phyloP scores from a whole-genome alignment of 495 filamentous ascomycete genomes.

The Daldinia concentrica region DNA sequence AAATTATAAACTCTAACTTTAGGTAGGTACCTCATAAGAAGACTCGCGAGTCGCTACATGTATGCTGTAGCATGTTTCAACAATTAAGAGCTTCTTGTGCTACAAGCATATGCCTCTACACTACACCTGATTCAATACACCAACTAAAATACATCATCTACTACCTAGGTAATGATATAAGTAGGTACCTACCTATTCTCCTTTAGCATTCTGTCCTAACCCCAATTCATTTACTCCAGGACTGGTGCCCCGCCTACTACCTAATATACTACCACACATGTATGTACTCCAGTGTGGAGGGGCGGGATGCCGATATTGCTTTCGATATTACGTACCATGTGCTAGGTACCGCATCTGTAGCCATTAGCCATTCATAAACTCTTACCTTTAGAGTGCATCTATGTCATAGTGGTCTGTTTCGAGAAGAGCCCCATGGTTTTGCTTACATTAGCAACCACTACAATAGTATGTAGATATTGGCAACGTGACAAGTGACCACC shows the following conservation, averaged over 20 bases:
- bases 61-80: too few relatives aligned
- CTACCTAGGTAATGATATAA: too few relatives aligned
- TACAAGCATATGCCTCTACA: neutral
- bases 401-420: neutral
- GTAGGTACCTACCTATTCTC: too few relatives aligned
- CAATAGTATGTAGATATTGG: neutral
- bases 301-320: slow-evolving; percentile 11
- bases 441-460: neutral
- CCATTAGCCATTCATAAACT: slow-evolving; percentile 9
- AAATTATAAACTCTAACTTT: neutral
- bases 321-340: slow-evolving; percentile 5
- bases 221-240: neutral
- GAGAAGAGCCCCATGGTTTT: neutral
- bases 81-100: neutral
- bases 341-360: slow-evolving; percentile 12
- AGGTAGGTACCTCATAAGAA: neutral
- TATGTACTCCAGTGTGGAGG: slow-evolving; percentile 9
- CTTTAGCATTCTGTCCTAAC: neutral
- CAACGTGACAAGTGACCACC: slow-evolving; percentile 15
- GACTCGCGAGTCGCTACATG: neutral
- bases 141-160: too few relatives aligned
- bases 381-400: neutral
- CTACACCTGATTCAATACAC: neutral
- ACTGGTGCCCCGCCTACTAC: neutral
- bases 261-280: neutral